Base-by-base conservation (phyloP, 805 yeast species). In the Phaffomyces opuntiae region DNA sequence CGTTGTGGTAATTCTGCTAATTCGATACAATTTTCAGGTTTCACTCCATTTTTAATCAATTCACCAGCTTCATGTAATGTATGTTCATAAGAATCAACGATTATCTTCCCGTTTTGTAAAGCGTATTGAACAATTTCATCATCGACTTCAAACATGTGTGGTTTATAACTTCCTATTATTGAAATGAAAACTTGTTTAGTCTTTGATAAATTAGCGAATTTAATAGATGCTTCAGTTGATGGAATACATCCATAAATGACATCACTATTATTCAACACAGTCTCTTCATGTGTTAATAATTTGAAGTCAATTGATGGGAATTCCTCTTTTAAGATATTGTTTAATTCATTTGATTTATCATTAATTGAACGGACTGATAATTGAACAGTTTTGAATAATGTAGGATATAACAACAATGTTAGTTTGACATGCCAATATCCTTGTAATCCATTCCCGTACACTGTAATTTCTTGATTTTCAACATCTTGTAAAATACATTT, bases 131-230 rank as follows among this genome's bases (percentile, higher is more conserved):
- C 63, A 36, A 74, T 62, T 2, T 64, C 61, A 25, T 62, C 63
- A 49, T 79, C 84, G 43, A 80, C 71, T 60, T 81, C 88, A 36
- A 68, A 68, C 87, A 81, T 80, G 49, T 74, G 73, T 13, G 86
- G 86, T 57, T 79, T 78, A 58, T 80, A 81, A 17, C 83, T 77
- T 1, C 88, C 88, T 54, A 81, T 81, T 31, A 80, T 63, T 14
- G 81, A 74, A 39, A 81, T 72, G 58, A 72, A 81, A 31, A 68
- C 61, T 27, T 53, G 55, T n/a, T 47, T 43, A 47, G 55, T 33
- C 16, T 48, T 27, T 47, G 58, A 56, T 51, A 77, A 42, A 35
- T 60, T 58, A 45, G 58, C 48, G 12, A 59, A 56, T 33, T 56
- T 56, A 44, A 81, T 71, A 1, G 69, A 59, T 6, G 84, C 77